These are phyloP conservation scores for Hypoxylon sp. DNA, from an alignment of 2,329 filamentous ascomycete genomes.

Conservation along the genomic window DNA sequence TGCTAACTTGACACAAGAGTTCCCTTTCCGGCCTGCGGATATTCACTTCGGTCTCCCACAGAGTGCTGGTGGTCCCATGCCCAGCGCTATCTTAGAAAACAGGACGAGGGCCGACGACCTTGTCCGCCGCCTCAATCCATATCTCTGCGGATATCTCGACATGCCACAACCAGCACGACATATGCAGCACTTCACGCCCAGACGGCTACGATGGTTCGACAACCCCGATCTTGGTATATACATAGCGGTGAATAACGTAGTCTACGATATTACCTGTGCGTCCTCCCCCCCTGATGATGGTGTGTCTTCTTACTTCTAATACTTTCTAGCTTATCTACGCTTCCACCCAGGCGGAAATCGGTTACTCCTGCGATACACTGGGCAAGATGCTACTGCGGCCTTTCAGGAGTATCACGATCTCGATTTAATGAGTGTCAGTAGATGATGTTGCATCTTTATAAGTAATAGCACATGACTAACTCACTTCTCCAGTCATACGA, in stretches of 20 bases:
- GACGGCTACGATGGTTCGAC: constrained; percentile 30
- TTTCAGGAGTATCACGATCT: constrained; percentile 20
- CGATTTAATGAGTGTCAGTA: constrained; percentile 18
- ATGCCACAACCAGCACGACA: not conserved
- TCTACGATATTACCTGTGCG: constrained; percentile 33
- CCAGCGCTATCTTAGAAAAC: not conserved
- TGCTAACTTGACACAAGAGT: constrained; percentile 12
- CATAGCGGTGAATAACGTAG: constrained; percentile 17
- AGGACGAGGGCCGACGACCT: not conserved
- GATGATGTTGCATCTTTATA: not conserved
- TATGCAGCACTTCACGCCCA: constrained; percentile 14
- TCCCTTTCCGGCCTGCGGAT: not conserved
- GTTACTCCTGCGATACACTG: constrained; percentile 14
- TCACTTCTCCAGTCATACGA: constrained; percentile 4
- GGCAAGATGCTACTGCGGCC: constrained; percentile 16
- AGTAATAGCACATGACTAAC: not conserved
- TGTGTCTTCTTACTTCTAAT: not conserved
- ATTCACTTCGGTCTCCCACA: not conserved
- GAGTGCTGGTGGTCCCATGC: constrained; percentile 6
- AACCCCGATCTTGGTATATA: constrained; percentile 29
- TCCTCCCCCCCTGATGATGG: not conserved
- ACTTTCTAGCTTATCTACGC: constrained; percentile 20
- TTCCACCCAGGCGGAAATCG: constrained; percentile 32
- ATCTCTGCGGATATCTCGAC: constrained; percentile 22
- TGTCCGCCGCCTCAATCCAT: constrained; percentile 9